Evolutionary conservation across 2,329 filamentous ascomycete genomes (phyloP).

Genomic region (Phyllosticta paracitricarpa): DNA sequence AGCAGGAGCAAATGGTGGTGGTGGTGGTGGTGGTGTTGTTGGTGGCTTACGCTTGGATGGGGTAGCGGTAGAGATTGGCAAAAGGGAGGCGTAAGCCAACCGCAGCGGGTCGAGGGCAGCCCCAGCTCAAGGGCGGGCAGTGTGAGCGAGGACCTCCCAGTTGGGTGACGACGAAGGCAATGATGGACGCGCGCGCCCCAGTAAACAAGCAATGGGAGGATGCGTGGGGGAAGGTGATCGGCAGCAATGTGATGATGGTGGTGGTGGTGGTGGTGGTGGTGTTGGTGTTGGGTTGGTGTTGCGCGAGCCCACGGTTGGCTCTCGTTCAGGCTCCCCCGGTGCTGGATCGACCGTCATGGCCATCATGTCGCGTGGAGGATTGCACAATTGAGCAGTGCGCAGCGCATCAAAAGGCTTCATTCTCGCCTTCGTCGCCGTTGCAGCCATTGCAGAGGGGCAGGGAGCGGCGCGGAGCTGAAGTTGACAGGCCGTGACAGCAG

Average conservation of each 20-base stretch:
- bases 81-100: conserved; percentile 9
- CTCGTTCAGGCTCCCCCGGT: neutral
- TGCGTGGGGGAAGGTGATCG: conserved; percentile 3
- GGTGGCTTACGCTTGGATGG: conserved; percentile 11
- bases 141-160: neutral
- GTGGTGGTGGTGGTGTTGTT: neutral
- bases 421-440: neutral
- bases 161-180: conserved; percentile 6
- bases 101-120: conserved; percentile 8
- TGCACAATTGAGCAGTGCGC: no score
- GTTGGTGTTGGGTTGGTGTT: neutral
- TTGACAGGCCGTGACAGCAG: neutral
- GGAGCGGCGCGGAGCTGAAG: conserved; percentile 2
- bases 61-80: conserved; percentile 9
- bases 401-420: neutral
- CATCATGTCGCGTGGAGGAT: neutral
- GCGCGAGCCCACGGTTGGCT: no score
- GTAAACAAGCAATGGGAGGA: conserved; percentile 10
- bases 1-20: neutral
- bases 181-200: conserved; percentile 8
- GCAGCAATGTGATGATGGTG: neutral
- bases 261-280: neutral
- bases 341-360: neutral
- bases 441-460: neutral
- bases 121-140: neutral